Evolutionary conservation across 2,329 filamentous ascomycete species (phyloP).

Genomic region (Scleromitrula shiraiana): DNA sequence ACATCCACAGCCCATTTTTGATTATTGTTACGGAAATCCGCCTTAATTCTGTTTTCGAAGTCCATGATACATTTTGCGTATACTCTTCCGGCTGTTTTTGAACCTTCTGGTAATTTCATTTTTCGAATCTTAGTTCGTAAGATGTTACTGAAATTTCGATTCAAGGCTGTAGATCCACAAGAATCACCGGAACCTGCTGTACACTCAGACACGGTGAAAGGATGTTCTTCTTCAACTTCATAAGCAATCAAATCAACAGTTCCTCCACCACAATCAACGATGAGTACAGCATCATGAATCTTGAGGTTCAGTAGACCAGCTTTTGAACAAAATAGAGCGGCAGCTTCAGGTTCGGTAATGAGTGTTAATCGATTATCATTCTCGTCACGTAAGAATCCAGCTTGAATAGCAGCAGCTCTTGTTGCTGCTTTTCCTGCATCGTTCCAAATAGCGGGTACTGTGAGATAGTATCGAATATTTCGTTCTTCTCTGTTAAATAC

Average conservation of each 20-base stretch:
- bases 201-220: slow-evolving; percentile 94
- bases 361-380: slow-evolving; percentile 94
- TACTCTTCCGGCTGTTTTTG: slow-evolving; percentile 93
- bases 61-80: slow-evolving; percentile 99
- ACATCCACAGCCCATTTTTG: slow-evolving; percentile 99
- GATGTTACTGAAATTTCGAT: slow-evolving; percentile 98
- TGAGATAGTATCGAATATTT: slow-evolving; percentile 96
- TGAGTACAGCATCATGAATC: slow-evolving; percentile 95
- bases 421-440: slow-evolving; percentile 97
- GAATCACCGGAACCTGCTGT: slow-evolving; percentile 96
- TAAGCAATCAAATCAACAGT: slow-evolving; percentile 99
- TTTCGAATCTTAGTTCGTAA: slow-evolving; percentile 95
- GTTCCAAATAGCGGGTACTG: slow-evolving; percentile 99
- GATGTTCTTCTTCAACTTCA: slow-evolving; percentile 95
- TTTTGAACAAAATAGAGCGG: slow-evolving; percentile 96
- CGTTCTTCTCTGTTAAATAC: slow-evolving; percentile 97
- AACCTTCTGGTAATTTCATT: slow-evolving; percentile 97
- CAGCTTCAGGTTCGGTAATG: slow-evolving; percentile 93
- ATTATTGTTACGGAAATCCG: slow-evolving; percentile 97
- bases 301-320: slow-evolving; percentile 92
- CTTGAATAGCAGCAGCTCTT: slow-evolving; percentile 90
- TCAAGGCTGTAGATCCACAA: slow-evolving; percentile 94
- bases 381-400: slow-evolving; percentile 91
- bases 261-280: slow-evolving; percentile 96
- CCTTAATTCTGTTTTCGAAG: slow-evolving; percentile 99